Evolutionary conservation across 257 asterid genomes (phyloP).

Genomic region (Gentiana straminea): DNA sequence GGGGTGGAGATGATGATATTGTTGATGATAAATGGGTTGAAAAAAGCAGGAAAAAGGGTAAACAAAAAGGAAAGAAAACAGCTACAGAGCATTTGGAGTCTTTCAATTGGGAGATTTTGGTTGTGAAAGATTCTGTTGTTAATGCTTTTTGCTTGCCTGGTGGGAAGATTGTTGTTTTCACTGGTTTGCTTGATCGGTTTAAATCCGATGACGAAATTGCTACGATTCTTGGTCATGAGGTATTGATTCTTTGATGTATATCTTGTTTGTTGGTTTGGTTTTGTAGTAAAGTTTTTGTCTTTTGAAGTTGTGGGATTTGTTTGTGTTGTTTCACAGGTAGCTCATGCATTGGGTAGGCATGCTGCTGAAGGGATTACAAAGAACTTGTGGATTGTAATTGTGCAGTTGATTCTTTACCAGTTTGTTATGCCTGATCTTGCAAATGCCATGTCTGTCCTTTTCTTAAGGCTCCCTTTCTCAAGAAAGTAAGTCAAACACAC

Average conservation of each 20-base stretch:
- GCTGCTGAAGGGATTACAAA: constrained; percentile 77
- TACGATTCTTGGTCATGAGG: constrained; percentile 87
- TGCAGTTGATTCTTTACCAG: constrained; percentile 68
- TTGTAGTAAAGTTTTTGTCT: background rate
- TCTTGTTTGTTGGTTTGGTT: background rate
- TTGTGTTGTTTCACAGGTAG: constrained; percentile 47
- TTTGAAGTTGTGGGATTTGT: constrained; percentile 5
- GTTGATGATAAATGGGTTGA: constrained; percentile 86
- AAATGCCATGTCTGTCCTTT: constrained; percentile 63
- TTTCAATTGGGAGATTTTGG: constrained; percentile 83
- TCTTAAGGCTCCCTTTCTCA: constrained; percentile 86
- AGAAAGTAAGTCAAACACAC: constrained; percentile 41
- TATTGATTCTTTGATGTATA: constrained; percentile 1
- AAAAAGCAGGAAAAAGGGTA: constrained; percentile 63
- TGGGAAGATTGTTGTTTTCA: constrained; percentile 92
- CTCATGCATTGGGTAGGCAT: constrained; percentile 93
- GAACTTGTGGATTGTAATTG: constrained; percentile 64
- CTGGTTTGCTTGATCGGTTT: constrained; percentile 78
- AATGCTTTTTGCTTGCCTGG: constrained; percentile 90
- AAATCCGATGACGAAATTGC: constrained; percentile 80
- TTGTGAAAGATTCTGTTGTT: constrained; percentile 59
- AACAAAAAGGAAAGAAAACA: constrained; percentile 39
- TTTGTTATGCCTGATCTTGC: constrained; percentile 84
- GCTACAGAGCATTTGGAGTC: constrained; percentile 65
- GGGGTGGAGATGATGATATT: constrained; percentile 53